Evolutionary conservation across 495 filamentous ascomycete species (phyloP), one percentile per base, ranked within the genome.

Genomic region (Diplogelasinospora grovesii): DNA sequence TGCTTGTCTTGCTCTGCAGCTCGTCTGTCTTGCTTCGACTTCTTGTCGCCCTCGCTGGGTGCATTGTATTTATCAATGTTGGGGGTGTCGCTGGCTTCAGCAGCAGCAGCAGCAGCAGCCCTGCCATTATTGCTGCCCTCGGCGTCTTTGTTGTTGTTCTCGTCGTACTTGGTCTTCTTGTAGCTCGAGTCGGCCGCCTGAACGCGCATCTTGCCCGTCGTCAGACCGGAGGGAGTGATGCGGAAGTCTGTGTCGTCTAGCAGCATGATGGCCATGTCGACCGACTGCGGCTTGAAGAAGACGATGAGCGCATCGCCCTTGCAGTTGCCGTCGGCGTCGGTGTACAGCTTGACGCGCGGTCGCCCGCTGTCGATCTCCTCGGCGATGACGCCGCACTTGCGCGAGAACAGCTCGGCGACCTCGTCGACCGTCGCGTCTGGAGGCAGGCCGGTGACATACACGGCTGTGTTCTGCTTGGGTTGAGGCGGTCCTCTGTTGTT

Each of bases 251-350:
- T 83, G 49, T 95, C 93, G 60, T 99, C 90, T 10, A 93, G 76
- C 70, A 96, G 78, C 64, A 86, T 80, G 44, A 95, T 86, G 4
- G 93, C 93, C 49, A 94, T 76, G 13, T 82, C 69, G 49, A 99
- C 89, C 16, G 82, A 88, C 59, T 95, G 86, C 0, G 88, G 81
- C 41, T 89, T 85, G 72, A 95, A 95, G 65, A 88, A 99, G 23
- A 97, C 85, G 22, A 99, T 71, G 10, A 97, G 73, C 5, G 85
- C 88, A 54, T 97, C 89, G 33, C 93, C 93, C 61, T 96, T 97
- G 69, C 93, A 87, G 3, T 75, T 78, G 0, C 87, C 92, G 2
- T 79, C 58, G 7, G 86, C 82, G 41, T 95, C 81, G 5, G 66
- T 78, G 63, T 99, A 97, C 60, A 99, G 78, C 66, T 95, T 96